A percentile compares a stretch with the other conserved stretches of the same genome.
These are phyloP conservation scores for Lactifluus hygrophoroides DNA, from an alignment of 768 basidiomycete genomes.

Conservation along the genomic window DNA sequence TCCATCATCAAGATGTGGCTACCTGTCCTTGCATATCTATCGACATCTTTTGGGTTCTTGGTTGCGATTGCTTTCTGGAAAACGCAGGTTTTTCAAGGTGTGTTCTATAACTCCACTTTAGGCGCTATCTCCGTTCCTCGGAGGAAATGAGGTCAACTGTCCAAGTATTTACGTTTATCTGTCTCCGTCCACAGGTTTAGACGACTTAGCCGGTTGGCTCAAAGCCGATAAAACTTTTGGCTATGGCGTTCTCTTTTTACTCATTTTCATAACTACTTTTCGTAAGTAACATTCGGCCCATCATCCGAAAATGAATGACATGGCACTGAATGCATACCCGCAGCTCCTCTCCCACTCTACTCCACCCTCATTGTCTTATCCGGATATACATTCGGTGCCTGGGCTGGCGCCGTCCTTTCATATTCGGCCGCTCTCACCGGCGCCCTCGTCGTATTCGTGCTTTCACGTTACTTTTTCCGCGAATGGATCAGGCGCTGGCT, in stretches of 20 bases:
- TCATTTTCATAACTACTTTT: slow-evolving; percentile 83
- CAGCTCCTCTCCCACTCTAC: slow-evolving; percentile 87
- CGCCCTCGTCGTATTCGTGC: slow-evolving; percentile 72
- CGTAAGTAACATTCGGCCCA: slow-evolving; percentile 42
- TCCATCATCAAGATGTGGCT: slow-evolving; percentile 65
- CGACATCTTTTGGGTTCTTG: slow-evolving; percentile 70
- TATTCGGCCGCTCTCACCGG: slow-evolving; percentile 81
- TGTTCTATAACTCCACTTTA: slow-evolving; percentile 26
- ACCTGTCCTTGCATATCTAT: slow-evolving; percentile 67
- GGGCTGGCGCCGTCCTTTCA: slow-evolving; percentile 77
- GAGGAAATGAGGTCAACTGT: neutral
- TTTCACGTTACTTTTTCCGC: slow-evolving; percentile 68
- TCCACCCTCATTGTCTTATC: slow-evolving; percentile 89
- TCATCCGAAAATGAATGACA: slow-evolving; percentile 17
- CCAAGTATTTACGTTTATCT: slow-evolving; percentile 15
- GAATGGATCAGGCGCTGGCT: slow-evolving; percentile 67
- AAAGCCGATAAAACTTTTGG: slow-evolving; percentile 65
- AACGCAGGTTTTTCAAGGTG: slow-evolving; percentile 73
- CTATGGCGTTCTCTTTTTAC: slow-evolving; percentile 65
- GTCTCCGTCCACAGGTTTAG: slow-evolving; percentile 48
- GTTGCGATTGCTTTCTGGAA: slow-evolving; percentile 79
- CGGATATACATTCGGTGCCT: slow-evolving; percentile 84
- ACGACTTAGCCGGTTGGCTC: slow-evolving; percentile 72
- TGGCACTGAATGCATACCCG: slow-evolving; percentile 6
- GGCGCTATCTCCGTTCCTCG: slow-evolving; percentile 16